Evolutionary conservation across 768 basidiomycete species (phyloP).

Genomic region (Myochromella boudieri): DNA sequence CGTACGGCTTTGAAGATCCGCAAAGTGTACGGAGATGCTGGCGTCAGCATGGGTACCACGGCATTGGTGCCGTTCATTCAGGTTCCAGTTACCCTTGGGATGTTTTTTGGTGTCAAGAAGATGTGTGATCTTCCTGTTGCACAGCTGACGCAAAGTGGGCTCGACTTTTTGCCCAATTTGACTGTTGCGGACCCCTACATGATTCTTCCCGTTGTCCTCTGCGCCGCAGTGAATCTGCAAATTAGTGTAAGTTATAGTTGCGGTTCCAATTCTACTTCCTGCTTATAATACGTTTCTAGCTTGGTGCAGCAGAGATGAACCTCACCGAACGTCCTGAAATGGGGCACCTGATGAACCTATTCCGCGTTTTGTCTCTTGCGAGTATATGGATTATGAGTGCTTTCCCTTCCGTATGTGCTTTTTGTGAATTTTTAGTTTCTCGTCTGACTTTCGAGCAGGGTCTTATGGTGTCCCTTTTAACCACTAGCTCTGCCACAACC

Average conservation of each 20-base stretch:
- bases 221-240: slow-evolving; percentile 65
- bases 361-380: slow-evolving; percentile 57
- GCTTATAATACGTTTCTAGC: slow-evolving; percentile 27
- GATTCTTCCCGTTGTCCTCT: slow-evolving; percentile 61
- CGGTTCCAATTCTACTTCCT: no score
- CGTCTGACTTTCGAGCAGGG: slow-evolving; percentile 27
- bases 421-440: not conserved
- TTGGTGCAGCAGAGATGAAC: slow-evolving; percentile 56
- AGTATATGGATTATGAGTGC: slow-evolving; percentile 46
- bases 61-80: slow-evolving; percentile 60
- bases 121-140: slow-evolving; percentile 71
- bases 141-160: slow-evolving; percentile 76
- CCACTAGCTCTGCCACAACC: slow-evolving; percentile 41
- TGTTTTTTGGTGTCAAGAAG: slow-evolving; percentile 80
- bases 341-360: slow-evolving; percentile 66
- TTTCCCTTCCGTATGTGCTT: slow-evolving; percentile 70
- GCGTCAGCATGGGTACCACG: slow-evolving; percentile 58
- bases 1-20: slow-evolving; percentile 52
- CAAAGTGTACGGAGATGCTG: slow-evolving; percentile 60
- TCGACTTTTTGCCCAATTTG: slow-evolving; percentile 73
- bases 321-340: slow-evolving; percentile 48
- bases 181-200: slow-evolving; percentile 77
- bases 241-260: slow-evolving; percentile 55
- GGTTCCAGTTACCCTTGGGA: slow-evolving; percentile 70
- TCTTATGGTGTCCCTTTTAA: slow-evolving; percentile 41